Conservation (phyloP, 2,329 filamentous ascomycete species). For the Scedosporium boydii region DNA sequence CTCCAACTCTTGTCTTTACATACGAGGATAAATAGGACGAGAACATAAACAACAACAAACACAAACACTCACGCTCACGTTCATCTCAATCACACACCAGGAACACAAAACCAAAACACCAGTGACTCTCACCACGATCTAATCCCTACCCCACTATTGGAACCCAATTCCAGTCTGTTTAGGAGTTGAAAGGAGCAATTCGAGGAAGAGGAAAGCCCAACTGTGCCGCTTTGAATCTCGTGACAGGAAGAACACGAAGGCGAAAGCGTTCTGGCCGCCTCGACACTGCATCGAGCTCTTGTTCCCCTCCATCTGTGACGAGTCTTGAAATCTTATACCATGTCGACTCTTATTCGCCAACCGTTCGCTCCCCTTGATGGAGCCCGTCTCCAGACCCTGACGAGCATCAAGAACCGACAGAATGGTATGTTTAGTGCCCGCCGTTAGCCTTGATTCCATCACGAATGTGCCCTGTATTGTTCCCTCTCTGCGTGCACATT, state of each 20-base stretch:
- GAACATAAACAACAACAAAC: slow-evolving; percentile 1
- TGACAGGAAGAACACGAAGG: neutral
- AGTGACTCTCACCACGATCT: neutral
- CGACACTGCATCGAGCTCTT: neutral
- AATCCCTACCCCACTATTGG: neutral
- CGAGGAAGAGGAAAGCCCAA: neutral
- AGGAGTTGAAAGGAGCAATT: neutral
- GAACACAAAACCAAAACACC: neutral
- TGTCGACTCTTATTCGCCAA: slow-evolving; percentile 54
- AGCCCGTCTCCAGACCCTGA: slow-evolving; percentile 60
- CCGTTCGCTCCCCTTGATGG: slow-evolving; percentile 67
- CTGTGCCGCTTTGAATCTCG: neutral
- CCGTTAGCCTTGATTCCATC: neutral
- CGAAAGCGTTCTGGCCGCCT: neutral
- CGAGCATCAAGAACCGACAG: slow-evolving; percentile 70
- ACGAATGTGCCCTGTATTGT: neutral
- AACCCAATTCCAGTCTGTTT: neutral
- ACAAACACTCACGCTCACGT: neutral
- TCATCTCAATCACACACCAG: neutral
- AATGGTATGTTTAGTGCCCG: slow-evolving; percentile 43
- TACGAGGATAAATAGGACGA: neutral
- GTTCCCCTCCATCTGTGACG: neutral
- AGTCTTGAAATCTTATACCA: slow-evolving; percentile 15
- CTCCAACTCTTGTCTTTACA: neutral
- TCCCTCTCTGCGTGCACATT: neutral